phyloP scores from a whole-genome alignment of 2,329 filamentous ascomycete species.

The Neodidymelliopsis sp. region DNA sequence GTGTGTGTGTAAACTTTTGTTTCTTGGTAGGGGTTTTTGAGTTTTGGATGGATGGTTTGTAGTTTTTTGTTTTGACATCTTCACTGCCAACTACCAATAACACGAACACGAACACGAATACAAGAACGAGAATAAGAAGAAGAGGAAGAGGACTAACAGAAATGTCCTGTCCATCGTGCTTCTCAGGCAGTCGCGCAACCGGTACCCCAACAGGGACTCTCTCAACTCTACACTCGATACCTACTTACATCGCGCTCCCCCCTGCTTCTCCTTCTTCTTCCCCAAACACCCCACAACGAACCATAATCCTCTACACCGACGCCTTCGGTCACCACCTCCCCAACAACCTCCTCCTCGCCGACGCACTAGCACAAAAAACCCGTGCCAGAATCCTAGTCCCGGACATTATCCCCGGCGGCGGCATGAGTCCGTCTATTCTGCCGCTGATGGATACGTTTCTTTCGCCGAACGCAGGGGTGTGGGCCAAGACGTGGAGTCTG shows the following conservation, averaged over 20 bases:
- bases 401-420: constrained; percentile 34
- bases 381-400: constrained; percentile 30
- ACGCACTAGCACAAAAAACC: constrained; percentile 26
- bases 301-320: constrained; percentile 35
- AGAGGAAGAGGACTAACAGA: too few relatives aligned
- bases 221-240: too few relatives aligned
- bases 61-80: too few relatives aligned
- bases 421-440: constrained; percentile 15
- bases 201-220: constrained; percentile 25
- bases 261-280: neutral
- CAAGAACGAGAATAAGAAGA: too few relatives aligned
- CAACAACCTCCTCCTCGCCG: constrained; percentile 37
- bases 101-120: too few relatives aligned
- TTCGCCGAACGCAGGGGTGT: constrained; percentile 1
- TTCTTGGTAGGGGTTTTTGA: too few relatives aligned
- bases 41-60: too few relatives aligned
- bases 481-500: constrained; percentile 3
- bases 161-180: too few relatives aligned
- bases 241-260: constrained; percentile 31
- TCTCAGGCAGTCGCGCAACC: constrained; percentile 25
- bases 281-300: constrained; percentile 12
- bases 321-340: constrained; percentile 33
- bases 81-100: too few relatives aligned
- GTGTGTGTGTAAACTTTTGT: too few relatives aligned
- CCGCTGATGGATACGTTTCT: constrained; percentile 18